These are phyloP conservation scores for Dendrobium catenatum DNA, from an alignment of 106 monocot species.

Conservation along the genomic window DNA sequence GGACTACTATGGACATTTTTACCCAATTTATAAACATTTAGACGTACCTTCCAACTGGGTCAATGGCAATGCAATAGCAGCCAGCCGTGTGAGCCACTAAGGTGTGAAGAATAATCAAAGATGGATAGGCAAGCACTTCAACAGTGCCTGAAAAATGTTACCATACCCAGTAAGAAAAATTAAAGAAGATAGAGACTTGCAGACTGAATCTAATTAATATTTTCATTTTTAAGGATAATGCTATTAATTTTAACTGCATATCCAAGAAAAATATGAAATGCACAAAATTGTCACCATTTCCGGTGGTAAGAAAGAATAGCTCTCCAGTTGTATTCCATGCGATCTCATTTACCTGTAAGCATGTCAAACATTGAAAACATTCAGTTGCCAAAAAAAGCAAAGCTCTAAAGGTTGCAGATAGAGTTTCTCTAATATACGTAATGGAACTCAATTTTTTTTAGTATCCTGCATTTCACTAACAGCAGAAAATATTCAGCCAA, in stretches of 20 bases:
- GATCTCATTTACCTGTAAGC: conserved; percentile 83
- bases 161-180: background rate
- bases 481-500: background rate
- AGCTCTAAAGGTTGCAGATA: background rate
- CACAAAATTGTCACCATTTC: conserved; percentile 54
- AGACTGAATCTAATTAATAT: background rate
- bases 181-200: background rate
- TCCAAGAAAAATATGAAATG: background rate
- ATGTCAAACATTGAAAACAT: background rate
- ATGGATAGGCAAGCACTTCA: conserved; percentile 85
- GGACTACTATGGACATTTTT: background rate
- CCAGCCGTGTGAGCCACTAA: conserved; percentile 93
- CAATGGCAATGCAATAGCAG: conserved; percentile 95
- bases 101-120: conserved; percentile 60
- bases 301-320: conserved; percentile 91
- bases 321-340: conserved; percentile 96
- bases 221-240: background rate
- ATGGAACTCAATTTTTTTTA: background rate
- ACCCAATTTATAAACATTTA: background rate
- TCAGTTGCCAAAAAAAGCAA: background rate
- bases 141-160: conserved; percentile 53
- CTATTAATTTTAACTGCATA: background rate
- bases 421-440: background rate
- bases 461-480: background rate
- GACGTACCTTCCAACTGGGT: conserved; percentile 78